Evolutionary conservation across 1,139 yeast genomes (phyloP).

Genomic region (Protomyces gravidus): DNA sequence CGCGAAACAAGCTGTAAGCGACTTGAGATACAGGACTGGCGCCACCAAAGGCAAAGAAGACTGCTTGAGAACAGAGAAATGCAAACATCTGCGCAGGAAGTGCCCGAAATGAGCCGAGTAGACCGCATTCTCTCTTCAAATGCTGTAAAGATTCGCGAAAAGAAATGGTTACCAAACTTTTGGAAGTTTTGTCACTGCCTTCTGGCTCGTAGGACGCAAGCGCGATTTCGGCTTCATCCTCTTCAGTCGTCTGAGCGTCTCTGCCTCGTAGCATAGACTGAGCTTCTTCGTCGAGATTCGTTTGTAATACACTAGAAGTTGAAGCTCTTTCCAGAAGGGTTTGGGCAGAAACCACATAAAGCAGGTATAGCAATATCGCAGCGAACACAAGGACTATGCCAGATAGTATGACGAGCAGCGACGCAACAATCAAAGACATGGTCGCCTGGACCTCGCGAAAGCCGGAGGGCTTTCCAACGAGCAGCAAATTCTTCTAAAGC

Average conservation of each 20-base stretch:
- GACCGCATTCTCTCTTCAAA: not conserved
- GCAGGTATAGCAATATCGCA: too few species aligned
- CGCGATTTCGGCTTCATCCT: not conserved
- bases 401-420: too few species aligned
- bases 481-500: too few species aligned
- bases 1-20: not conserved
- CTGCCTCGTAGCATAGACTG: too few species aligned
- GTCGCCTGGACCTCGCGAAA: too few species aligned
- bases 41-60: constrained; percentile 5
- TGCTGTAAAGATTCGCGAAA: constrained; percentile 3
- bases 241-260: too few species aligned
- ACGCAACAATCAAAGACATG: too few species aligned
- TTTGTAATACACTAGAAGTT: too few species aligned
- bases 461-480: too few species aligned
- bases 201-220: not conserved
- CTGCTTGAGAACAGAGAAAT: not conserved
- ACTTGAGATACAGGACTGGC: constrained; percentile 4
- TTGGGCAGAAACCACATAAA: constrained; percentile 12
- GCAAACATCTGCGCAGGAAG: constrained; percentile 3
- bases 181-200: not conserved
- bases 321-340: constrained; percentile 14
- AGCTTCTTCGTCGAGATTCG: too few species aligned
- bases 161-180: constrained; percentile 2
- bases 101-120: constrained; percentile 7
- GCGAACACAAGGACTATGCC: too few species aligned